phyloP scores from a whole-genome alignment of 148 eudicot genomes.

The Rhododendron vialii region DNA sequence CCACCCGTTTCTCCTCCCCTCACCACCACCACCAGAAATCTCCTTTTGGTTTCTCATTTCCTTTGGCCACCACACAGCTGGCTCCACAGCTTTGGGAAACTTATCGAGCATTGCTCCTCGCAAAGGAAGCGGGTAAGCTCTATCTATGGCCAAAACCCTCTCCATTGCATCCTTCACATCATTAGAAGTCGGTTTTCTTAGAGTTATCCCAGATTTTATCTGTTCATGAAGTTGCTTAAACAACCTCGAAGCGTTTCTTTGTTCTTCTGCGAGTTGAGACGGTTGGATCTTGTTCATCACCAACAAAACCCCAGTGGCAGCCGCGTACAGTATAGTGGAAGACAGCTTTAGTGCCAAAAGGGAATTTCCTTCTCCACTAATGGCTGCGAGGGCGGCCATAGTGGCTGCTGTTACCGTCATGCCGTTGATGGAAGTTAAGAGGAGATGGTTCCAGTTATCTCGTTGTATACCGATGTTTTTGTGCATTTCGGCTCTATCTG shows the following conservation, averaged over 20 bases:
- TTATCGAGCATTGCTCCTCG: constrained; percentile 12
- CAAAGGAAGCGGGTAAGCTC: constrained; percentile 17
- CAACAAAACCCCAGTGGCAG: constrained; percentile 7
- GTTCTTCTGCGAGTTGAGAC: constrained; percentile 10
- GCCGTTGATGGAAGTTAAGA: constrained; percentile 4
- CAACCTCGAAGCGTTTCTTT: constrained; percentile 11
- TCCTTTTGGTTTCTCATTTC: neutral
- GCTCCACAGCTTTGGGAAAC: constrained; percentile 12
- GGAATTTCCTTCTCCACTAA: neutral
- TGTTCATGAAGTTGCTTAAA: constrained; percentile 9
- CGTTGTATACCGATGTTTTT: constrained; percentile 3
- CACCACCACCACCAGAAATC: neutral
- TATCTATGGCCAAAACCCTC: constrained; percentile 10
- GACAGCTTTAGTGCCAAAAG: constrained; percentile 7
- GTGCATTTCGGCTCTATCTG: constrained; percentile 18
- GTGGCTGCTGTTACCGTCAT: neutral
- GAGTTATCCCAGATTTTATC: neutral
- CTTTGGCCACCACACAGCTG: constrained; percentile 12
- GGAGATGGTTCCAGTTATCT: constrained; percentile 15
- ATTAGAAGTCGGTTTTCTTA: neutral
- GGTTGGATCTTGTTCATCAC: constrained; percentile 15
- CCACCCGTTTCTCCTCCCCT: constrained; percentile 4
- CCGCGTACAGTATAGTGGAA: neutral
- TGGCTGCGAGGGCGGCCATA: neutral
- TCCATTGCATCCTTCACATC: constrained; percentile 7